Percentiles rank a stretch among this genome's conserved stretches.
phyloP scores from a whole-genome alignment of 116 monocot species.

The Zostera marina region DNA sequence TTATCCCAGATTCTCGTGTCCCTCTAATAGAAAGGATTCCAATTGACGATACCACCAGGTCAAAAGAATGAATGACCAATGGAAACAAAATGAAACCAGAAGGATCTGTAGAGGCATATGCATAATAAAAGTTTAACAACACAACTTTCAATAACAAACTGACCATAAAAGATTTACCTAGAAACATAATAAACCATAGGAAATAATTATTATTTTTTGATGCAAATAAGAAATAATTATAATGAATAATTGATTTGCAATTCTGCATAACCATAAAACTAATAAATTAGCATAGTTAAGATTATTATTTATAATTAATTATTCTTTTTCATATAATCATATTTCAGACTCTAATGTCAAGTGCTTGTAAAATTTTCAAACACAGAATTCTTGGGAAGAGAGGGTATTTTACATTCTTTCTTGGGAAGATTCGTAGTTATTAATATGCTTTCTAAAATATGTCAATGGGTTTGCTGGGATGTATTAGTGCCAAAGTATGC shows the following conservation, averaged over 20 bases:
- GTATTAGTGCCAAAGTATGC: too few species aligned
- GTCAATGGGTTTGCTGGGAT: too few species aligned
- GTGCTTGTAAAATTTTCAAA: too few species aligned
- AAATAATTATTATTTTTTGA: neutral
- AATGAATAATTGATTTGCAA: neutral
- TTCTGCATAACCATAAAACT: constrained; percentile 1
- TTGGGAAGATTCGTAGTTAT: too few species aligned
- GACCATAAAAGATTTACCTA: constrained; percentile 1
- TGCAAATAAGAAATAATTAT: neutral
- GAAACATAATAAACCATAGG: neutral
- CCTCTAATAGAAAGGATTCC: constrained; percentile 82
- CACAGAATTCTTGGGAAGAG: too few species aligned
- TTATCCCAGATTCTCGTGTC: constrained; percentile 49
- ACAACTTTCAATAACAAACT: neutral
- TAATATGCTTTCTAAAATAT: too few species aligned
- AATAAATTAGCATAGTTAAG: neutral
- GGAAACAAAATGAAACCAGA: constrained; percentile 92
- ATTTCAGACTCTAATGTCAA: too few species aligned
- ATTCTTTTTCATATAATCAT: too few species aligned
- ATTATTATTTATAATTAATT: neutral
- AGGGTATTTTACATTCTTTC: too few species aligned
- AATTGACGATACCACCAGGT: constrained; percentile 69
- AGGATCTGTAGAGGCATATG: constrained; percentile 49
- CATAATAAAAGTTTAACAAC: neutral
- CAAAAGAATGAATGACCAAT: constrained; percentile 90